Evolutionary conservation across 345 rosid species (phyloP).

Genomic region (Hypericum androsaemum): DNA sequence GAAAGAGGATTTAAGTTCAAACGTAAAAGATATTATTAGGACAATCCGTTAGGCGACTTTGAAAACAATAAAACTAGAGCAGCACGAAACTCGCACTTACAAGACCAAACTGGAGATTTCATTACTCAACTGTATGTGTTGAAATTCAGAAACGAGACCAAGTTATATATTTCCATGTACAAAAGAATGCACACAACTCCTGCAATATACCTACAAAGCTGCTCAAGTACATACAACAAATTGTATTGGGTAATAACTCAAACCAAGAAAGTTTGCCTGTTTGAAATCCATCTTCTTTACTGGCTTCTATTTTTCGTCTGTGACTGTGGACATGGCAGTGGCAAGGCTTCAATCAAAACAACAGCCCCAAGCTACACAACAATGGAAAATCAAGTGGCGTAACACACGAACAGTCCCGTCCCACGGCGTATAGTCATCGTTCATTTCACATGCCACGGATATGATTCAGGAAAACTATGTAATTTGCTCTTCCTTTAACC

Average conservation of each 20-base stretch:
- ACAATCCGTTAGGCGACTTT: too few relatives aligned
- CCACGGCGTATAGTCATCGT: background rate
- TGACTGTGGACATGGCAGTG: background rate
- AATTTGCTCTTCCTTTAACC: conserved; percentile 59
- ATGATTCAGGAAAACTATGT: conserved; percentile 15
- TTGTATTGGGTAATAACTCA: background rate
- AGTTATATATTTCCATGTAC: conserved; percentile 30
- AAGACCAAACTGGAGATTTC: too few relatives aligned
- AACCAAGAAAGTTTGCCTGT: background rate
- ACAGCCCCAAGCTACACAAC: conserved; percentile 5
- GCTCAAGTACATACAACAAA: conserved; percentile 11
- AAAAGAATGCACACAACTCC: conserved; percentile 45
- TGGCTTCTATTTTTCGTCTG: background rate
- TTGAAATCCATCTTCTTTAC: background rate
- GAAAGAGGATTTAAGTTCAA: too few relatives aligned
- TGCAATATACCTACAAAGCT: background rate
- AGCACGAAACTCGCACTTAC: too few relatives aligned
- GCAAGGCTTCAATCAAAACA: conserved; percentile 5
- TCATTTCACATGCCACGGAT: conserved; percentile 1
- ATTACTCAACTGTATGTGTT: too few relatives aligned
- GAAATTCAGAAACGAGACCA: too few relatives aligned
- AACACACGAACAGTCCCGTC: conserved; percentile 8
- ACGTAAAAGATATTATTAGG: too few relatives aligned
- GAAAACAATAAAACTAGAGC: too few relatives aligned
- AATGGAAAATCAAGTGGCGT: conserved; percentile 1